phyloP scores from a whole-genome alignment of 2,329 filamentous ascomycete species.

The Arthrinium puccinioides region DNA sequence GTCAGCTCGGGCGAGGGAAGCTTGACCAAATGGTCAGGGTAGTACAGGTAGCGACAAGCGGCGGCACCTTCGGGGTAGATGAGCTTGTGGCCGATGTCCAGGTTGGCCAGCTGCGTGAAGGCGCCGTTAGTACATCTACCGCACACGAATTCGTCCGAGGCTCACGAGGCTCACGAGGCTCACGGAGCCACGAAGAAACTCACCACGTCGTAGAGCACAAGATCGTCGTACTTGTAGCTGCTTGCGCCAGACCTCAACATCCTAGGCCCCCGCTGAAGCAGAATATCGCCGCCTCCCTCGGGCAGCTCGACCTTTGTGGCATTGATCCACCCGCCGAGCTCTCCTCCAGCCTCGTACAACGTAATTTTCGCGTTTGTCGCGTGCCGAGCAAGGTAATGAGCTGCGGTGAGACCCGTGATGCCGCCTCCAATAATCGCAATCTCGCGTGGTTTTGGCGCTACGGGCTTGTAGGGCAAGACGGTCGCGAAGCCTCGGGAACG shows the following conservation, averaged over 20 bases:
- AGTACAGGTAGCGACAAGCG: conserved; percentile 73
- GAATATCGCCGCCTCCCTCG: conserved; percentile 49
- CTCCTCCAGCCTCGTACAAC: conserved; percentile 65
- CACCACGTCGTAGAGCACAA: conserved; percentile 67
- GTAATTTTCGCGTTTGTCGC: conserved; percentile 65
- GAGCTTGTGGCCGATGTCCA: conserved; percentile 50
- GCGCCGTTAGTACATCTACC: background rate
- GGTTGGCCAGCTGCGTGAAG: conserved; percentile 43
- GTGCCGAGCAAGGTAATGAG: conserved; percentile 66
- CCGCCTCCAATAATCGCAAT: conserved; percentile 73
- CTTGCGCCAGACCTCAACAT: conserved; percentile 52
- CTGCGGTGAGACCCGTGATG: conserved; percentile 72
- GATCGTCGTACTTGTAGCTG: conserved; percentile 45
- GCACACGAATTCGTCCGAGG: too few species aligned
- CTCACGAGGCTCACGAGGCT: too few species aligned
- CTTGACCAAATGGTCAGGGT: conserved; percentile 71
- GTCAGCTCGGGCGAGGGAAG: conserved; percentile 10
- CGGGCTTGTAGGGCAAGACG: too few species aligned
- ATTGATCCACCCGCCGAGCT: conserved; percentile 78
- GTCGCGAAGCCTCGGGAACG: conserved; percentile 12
- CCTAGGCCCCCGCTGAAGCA: conserved; percentile 80
- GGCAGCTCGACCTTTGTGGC: conserved; percentile 54
- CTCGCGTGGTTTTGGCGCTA: too few species aligned
- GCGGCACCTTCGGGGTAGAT: conserved; percentile 39
- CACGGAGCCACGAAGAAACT: conserved; percentile 14